Evolutionary conservation across 805 yeast genomes (phyloP).

Genomic region (Hanseniaspora guilliermondii): DNA sequence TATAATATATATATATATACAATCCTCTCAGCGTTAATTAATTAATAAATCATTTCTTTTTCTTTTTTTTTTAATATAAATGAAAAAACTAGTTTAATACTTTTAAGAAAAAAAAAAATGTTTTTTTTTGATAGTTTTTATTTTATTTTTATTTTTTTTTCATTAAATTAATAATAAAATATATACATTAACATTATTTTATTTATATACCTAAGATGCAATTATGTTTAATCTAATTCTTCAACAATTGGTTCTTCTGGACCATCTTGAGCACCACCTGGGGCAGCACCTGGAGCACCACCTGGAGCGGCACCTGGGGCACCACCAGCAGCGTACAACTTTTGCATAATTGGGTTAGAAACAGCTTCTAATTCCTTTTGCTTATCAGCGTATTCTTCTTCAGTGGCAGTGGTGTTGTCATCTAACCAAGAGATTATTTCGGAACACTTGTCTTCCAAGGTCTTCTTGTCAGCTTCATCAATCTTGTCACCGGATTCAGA

Average conservation of each 20-base stretch:
- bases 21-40: too few species aligned
- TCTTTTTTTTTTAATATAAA: too few species aligned
- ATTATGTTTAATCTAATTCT: constrained; percentile 30
- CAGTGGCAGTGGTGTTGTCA: constrained; percentile 77
- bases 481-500: constrained; percentile 71
- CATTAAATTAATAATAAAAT: neutral
- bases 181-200: constrained; percentile 6
- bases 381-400: constrained; percentile 84
- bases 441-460: constrained; percentile 69
- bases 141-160: neutral
- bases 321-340: constrained; percentile 86
- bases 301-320: constrained; percentile 71
- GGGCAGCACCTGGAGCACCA: constrained; percentile 52
- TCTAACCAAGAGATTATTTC: constrained; percentile 87
- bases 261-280: constrained; percentile 52
- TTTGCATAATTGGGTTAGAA: constrained; percentile 94
- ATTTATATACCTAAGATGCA: neutral
- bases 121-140: too few species aligned
- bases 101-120: neutral
- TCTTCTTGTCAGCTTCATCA: constrained; percentile 58
- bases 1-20: too few species aligned
- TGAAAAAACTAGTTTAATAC: too few species aligned
- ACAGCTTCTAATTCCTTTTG: constrained; percentile 93
- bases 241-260: constrained; percentile 66
- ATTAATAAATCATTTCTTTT: too few species aligned